A percentile compares a stretch with the other conserved stretches of the same genome.
phyloP scores from a whole-genome alignment of 2,329 filamentous ascomycete genomes.

The Neoscytalidium dimidiatum region DNA sequence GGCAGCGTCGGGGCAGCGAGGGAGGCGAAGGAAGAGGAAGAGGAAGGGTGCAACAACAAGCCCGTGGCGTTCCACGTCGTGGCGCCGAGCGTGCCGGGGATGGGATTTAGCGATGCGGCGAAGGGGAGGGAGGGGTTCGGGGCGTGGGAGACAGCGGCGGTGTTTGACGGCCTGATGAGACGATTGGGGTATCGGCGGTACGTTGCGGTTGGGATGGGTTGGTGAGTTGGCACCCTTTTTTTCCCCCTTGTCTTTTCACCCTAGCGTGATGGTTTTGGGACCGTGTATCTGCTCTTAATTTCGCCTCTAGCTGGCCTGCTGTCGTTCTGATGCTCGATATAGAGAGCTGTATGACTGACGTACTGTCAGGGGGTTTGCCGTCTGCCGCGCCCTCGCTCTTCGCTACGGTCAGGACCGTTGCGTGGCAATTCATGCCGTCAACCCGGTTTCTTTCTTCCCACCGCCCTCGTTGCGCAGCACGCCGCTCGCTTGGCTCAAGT shows the following conservation, averaged over 20 bases:
- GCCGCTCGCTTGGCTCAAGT: conserved; percentile 57
- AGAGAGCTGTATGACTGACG: neutral
- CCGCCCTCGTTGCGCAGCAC: conserved; percentile 50
- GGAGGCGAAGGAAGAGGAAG: neutral
- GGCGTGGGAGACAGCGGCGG: conserved; percentile 55
- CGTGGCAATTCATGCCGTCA: conserved; percentile 62
- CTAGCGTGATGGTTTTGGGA: too few relatives aligned
- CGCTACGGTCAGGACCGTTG: conserved; percentile 51
- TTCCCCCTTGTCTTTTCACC: neutral
- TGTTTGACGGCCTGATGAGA: conserved; percentile 62
- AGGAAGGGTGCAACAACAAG: neutral
- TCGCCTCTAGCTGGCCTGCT: too few relatives aligned
- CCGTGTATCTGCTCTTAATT: too few relatives aligned
- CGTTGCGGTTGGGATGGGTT: conserved; percentile 57
- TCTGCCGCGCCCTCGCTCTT: conserved; percentile 50
- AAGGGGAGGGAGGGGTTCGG: conserved; percentile 53
- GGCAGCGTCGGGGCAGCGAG: too few relatives aligned
- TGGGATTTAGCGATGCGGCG: conserved; percentile 68
- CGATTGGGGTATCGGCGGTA: conserved; percentile 62
- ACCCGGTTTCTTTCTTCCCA: conserved; percentile 50
- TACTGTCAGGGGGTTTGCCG: conserved; percentile 42
- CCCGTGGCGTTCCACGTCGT: conserved; percentile 63
- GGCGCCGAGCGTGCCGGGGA: conserved; percentile 64
- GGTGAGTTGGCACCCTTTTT: conserved; percentile 32
- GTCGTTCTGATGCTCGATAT: neutral